phyloP scores from a whole-genome alignment of 2,329 filamentous ascomycete species.

The Dothistroma pini region DNA sequence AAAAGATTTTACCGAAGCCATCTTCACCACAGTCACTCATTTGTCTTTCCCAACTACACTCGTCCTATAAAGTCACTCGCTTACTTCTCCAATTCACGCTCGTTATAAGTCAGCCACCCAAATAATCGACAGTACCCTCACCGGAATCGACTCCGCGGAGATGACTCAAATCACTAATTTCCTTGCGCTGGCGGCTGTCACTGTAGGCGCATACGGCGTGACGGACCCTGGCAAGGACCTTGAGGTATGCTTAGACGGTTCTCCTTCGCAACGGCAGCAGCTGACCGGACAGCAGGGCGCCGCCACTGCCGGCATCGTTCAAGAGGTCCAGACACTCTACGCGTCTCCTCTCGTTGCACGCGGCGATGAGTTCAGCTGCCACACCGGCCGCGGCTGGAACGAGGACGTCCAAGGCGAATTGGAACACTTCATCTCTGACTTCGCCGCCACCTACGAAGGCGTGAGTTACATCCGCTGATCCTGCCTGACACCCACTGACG shows the following conservation, averaged over 20 bases:
- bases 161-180: neutral
- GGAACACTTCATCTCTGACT: neutral
- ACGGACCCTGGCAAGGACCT: neutral
- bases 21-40: neutral
- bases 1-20: neutral
- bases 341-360: neutral
- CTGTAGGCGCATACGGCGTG: neutral
- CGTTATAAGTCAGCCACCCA: neutral
- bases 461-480: neutral
- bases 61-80: neutral
- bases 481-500: neutral
- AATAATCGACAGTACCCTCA: neutral
- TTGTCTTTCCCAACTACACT: neutral
- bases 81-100: neutral
- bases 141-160: neutral
- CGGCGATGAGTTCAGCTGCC: neutral
- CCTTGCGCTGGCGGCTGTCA: neutral
- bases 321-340: neutral
- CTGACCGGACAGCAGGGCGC: neutral
- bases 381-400: neutral
- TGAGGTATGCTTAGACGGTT: neutral
- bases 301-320: neutral
- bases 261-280: neutral
- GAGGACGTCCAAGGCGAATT: neutral
- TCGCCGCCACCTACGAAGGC: neutral